phyloP scores from a whole-genome alignment of 192 early-diverging fungal species.

The Coemansia sp. region DNA sequence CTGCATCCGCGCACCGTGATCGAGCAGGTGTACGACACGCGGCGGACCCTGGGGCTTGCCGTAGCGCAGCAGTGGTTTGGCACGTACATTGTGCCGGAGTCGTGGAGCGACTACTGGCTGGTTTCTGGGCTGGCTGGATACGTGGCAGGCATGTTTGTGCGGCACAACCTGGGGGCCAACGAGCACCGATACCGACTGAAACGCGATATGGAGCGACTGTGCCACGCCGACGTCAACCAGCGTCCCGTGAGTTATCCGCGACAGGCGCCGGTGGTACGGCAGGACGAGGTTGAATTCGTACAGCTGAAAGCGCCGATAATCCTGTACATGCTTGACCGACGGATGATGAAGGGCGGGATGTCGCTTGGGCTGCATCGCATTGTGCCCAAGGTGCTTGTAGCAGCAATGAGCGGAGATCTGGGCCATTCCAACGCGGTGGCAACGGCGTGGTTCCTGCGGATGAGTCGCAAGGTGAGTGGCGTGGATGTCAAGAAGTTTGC shows the following conservation, averaged over 20 bases:
- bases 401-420: constrained; percentile 70
- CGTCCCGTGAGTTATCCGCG: constrained; percentile 76
- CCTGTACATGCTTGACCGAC: constrained; percentile 87
- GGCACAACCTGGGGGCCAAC: constrained; percentile 82
- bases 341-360: constrained; percentile 74
- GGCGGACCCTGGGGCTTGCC: constrained; percentile 66
- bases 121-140: constrained; percentile 78
- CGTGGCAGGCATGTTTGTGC: constrained; percentile 72
- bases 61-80: constrained; percentile 96
- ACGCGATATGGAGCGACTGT: constrained; percentile 82
- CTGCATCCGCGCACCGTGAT: constrained; percentile 75
- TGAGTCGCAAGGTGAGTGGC: constrained; percentile 85
- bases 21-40: constrained; percentile 86
- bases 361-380: constrained; percentile 74
- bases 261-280: constrained; percentile 55
- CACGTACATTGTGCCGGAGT: constrained; percentile 69
- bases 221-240: constrained; percentile 83
- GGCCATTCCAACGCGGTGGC: constrained; percentile 58
- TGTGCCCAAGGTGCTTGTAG: constrained; percentile 75
- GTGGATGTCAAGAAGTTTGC: constrained; percentile 79
- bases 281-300: constrained; percentile 73
- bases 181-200: constrained; percentile 81
- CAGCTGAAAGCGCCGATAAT: constrained; percentile 84
- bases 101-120: constrained; percentile 88
- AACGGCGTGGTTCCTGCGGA: constrained; percentile 73